Conservation (phyloP, 345 rosid genomes). For the Brassica nigra region DNA sequence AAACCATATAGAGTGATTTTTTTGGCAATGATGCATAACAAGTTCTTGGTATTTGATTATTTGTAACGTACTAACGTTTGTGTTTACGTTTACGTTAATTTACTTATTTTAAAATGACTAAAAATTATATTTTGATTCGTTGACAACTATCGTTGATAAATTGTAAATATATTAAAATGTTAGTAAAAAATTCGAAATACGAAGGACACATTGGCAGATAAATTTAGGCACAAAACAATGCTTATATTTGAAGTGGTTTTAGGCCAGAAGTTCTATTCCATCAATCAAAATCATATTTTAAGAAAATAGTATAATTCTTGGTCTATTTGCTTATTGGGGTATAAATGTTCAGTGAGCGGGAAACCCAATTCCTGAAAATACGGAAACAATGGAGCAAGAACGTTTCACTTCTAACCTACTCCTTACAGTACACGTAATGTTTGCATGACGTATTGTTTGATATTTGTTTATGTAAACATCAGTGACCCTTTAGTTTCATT, state of each 20-base stretch:
- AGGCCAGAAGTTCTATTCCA: background rate
- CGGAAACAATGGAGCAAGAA: constrained; percentile 30
- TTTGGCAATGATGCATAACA: background rate
- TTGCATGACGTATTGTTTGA: background rate
- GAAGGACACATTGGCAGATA: background rate
- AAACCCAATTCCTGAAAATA: constrained; percentile 30
- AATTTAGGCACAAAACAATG: background rate
- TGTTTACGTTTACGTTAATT: background rate
- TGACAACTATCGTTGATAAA: background rate
- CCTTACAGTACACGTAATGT: constrained; percentile 25
- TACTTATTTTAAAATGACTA: background rate
- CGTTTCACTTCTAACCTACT: constrained; percentile 15
- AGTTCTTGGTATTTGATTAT: background rate
- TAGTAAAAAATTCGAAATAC: background rate
- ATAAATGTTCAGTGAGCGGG: constrained; percentile 31
- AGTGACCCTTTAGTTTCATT: background rate
- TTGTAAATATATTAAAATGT: background rate
- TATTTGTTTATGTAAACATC: background rate
- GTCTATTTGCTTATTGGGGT: constrained; percentile 6
- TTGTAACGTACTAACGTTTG: background rate
- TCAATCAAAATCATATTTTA: constrained; percentile 4
- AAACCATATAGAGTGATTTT: background rate
- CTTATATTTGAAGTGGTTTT: background rate
- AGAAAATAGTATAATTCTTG: background rate
- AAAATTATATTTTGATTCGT: background rate